These are phyloP conservation scores for Aegilops bicornis DNA, from an alignment of 176 grass and related monocot genomes.

Conservation along the genomic window DNA sequence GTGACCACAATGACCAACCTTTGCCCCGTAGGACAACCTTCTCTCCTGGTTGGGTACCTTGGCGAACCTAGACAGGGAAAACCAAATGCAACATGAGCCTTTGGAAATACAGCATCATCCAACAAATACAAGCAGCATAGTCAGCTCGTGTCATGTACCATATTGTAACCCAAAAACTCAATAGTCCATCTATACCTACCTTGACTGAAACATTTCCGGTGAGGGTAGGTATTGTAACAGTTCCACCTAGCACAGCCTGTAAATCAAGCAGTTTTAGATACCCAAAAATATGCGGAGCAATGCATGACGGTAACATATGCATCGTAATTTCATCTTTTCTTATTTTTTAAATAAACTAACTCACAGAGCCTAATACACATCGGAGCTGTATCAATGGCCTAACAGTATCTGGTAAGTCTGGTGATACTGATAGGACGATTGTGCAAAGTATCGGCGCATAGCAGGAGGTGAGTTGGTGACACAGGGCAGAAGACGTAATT, in stretches of 20 bases:
- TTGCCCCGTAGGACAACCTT: conserved; percentile 84
- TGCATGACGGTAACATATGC: background rate
- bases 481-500: conserved; percentile 6
- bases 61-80: conserved; percentile 56
- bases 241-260: conserved; percentile 87
- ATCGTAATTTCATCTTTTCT: background rate
- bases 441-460: background rate
- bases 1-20: conserved; percentile 45
- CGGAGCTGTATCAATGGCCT: background rate
- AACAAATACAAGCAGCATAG: background rate
- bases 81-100: background rate
- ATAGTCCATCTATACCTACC: conserved; percentile 49
- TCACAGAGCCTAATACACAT: background rate
- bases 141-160: background rate
- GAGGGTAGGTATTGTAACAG: conserved; percentile 71
- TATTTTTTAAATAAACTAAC: conserved; percentile 4
- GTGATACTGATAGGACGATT: background rate
- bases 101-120: conserved; percentile 3
- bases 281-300: background rate
- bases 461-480: background rate
- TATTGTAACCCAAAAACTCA: background rate
- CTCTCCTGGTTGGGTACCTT: conserved; percentile 89
- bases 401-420: background rate
- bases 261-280: conserved; percentile 37
- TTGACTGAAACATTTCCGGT: conserved; percentile 92